Base-by-base conservation (phyloP, 1,284 basidiomycete genomes). In the Ustilago lituana region DNA sequence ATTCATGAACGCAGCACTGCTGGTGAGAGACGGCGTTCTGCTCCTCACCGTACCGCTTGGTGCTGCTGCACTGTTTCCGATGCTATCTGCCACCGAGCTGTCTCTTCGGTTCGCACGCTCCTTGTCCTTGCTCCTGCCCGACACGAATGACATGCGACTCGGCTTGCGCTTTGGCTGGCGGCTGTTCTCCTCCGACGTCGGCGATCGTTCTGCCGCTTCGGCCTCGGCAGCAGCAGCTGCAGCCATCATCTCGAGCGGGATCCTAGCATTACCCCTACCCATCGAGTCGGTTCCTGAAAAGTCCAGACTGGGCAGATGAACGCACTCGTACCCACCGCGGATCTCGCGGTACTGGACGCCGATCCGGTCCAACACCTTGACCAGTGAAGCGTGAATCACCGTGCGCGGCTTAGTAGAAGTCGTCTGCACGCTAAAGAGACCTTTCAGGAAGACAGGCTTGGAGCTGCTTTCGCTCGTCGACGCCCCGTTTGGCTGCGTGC, bases 341-440 rank as follows among this genome's bases (percentile, higher is more conserved):
- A 89, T 93, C 81, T 94, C 92, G 35, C 92, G 88, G 82, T 95
- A 93, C 82, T 93, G 92, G 44, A 98, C 90, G 61, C 94, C 93
- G 87, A 98, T 92, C 43, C 93, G 88, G 74, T 95, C 92, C 37
- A 98, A 86, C 1, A 97, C 93, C 15, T 89, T 88, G 39, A 88
- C 87, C 66, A 98, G 89, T 82, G 97, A 94, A 32, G 86, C 84
- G 77, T 93, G 91, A 83, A 98, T 89, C 12, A 88, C 86, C 6
- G 87, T 84, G 2, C 93, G 91, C 9, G 91, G 84, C 80, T 96
- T 97, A 8, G 93, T 94, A 31, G 92, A 92, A 0, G 95, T 98
- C 10, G 95, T 98, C 27, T 93, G 91, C 35, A 98, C 95, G 33
- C 81, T 82, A 60, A 84, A 84, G 11, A 84, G 72, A 5, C 84